Conservation (phyloP, 169 alveolate genomes). For the Cardiosporidium cionae region DNA sequence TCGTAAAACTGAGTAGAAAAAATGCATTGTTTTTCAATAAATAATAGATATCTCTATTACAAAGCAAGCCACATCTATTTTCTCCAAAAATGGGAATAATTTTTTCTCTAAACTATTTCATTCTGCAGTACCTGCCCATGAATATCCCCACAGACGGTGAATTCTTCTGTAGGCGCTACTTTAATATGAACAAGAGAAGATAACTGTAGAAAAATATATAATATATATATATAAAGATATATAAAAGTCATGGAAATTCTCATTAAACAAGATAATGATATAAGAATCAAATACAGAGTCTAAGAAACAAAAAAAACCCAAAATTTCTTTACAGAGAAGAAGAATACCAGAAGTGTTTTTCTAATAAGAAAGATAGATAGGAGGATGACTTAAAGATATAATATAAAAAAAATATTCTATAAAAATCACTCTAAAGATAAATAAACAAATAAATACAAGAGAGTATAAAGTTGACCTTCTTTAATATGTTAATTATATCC, state of each 20-base stretch:
- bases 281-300: neutral
- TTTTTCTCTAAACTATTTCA: neutral
- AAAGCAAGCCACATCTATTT: neutral
- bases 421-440: no score
- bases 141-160: conserved; percentile 99
- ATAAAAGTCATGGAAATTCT: conserved; percentile 76
- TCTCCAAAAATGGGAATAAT: neutral
- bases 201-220: conserved; percentile 73
- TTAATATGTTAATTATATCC: no score
- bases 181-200: conserved; percentile 77
- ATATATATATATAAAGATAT: conserved; percentile 86
- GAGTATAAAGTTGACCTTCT: no score
- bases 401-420: no score
- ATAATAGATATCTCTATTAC: neutral
- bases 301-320: neutral
- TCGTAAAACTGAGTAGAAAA: conserved; percentile 90
- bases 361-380: no score
- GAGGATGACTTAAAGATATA: no score
- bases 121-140: conserved; percentile 90
- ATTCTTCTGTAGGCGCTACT: conserved; percentile 75
- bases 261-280: conserved; percentile 36
- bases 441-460: no score
- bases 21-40: neutral
- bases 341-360: neutral
- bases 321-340: conserved; percentile 10